Evolutionary conservation across 2,329 filamentous ascomycete genomes (phyloP).

Genomic region (Huntiella moniliformis): DNA sequence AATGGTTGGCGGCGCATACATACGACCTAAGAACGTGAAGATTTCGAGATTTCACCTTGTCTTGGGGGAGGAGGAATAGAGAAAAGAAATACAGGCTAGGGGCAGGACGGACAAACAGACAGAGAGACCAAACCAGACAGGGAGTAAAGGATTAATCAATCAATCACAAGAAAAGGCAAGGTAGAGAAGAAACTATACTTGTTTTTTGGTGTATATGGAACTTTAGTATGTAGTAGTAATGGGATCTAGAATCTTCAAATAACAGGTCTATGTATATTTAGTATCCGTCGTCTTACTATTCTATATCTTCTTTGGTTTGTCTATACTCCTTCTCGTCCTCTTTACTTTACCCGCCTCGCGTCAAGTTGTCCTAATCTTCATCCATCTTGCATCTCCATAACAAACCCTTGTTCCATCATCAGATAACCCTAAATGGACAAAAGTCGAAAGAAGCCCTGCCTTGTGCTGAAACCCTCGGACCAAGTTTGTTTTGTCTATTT

Average conservation of each 20-base stretch:
- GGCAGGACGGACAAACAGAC: background rate
- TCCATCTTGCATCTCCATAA: too few relatives aligned
- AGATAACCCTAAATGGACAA: too few relatives aligned
- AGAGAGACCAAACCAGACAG: background rate
- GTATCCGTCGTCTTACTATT: background rate
- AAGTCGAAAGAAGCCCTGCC: too few relatives aligned
- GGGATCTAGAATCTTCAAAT: too few relatives aligned
- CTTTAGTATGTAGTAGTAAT: too few relatives aligned
- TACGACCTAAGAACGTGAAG: background rate
- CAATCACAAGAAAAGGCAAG: background rate
- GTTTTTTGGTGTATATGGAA: too few relatives aligned
- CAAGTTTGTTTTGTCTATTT: too few relatives aligned
- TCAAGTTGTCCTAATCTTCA: too few relatives aligned
- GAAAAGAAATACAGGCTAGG: slow-evolving; percentile 3
- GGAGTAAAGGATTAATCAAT: background rate
- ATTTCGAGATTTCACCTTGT: slow-evolving; percentile 6
- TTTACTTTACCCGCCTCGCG: background rate
- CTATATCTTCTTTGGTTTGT: background rate
- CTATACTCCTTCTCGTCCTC: background rate
- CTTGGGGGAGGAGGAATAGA: background rate
- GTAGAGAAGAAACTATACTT: too few relatives aligned
- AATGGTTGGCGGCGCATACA: background rate
- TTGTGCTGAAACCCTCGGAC: too few relatives aligned
- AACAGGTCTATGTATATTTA: background rate
- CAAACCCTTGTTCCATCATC: too few relatives aligned